A percentile compares a stretch with the other conserved stretches of the same genome.
Evolutionary conservation across 1,284 basidiomycete species (phyloP).

Genomic region (Marasmius sp.): DNA sequence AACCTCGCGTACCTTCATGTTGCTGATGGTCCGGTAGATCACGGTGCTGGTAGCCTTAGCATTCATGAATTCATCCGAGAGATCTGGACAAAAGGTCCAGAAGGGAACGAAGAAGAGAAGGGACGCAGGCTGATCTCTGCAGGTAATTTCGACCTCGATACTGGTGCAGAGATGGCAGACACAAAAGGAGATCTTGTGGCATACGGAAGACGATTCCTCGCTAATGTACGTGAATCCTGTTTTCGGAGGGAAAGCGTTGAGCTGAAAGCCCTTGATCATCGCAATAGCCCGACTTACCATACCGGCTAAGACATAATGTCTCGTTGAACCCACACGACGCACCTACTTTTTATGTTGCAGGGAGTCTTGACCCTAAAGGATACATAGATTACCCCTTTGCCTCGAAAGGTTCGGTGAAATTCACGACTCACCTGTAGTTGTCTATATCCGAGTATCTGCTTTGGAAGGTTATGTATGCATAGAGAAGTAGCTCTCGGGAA

Average conservation of each 20-base stretch:
- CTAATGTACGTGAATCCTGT: constrained; percentile 2
- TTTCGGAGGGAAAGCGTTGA: background rate
- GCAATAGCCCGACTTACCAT: constrained; percentile 48
- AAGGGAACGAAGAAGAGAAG: constrained; percentile 15
- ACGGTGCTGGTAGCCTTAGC: constrained; percentile 14
- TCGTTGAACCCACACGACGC: constrained; percentile 19
- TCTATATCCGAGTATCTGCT: no score
- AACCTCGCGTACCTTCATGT: constrained; percentile 43
- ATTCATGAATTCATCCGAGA: constrained; percentile 36
- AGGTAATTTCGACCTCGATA: constrained; percentile 41
- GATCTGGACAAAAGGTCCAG: constrained; percentile 26
- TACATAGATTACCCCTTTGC: constrained; percentile 34
- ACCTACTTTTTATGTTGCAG: constrained; percentile 23
- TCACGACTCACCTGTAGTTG: background rate
- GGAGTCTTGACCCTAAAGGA: constrained; percentile 19
- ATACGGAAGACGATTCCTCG: constrained; percentile 36
- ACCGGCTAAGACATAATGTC: constrained; percentile 30
- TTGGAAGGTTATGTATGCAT: no score
- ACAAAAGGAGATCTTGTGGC: constrained; percentile 37
- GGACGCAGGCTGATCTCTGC: constrained; percentile 43
- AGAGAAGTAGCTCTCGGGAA: no score
- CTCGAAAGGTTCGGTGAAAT: background rate
- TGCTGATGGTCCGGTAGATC: constrained; percentile 41
- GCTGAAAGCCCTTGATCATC: background rate
- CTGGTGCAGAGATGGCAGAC: constrained; percentile 32